A percentile compares a stretch with the other conserved stretches of the same genome.
phyloP scores from a whole-genome alignment of 805 yeast genomes.

The Cyberlindnera japonica region DNA sequence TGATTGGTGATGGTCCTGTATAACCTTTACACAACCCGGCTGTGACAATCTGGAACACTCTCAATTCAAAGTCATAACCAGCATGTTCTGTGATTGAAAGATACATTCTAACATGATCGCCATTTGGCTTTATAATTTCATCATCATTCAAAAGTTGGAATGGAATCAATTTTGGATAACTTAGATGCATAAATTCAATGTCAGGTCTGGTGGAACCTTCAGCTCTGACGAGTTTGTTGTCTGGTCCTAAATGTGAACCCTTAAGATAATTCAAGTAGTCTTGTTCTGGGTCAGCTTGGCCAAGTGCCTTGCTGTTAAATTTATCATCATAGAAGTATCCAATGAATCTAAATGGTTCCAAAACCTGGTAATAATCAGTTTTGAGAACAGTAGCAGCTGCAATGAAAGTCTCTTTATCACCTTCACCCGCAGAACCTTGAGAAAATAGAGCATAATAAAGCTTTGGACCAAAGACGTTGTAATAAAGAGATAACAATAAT shows the following conservation, averaged over 20 bases:
- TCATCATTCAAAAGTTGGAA: slow-evolving; percentile 26
- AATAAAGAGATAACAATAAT: slow-evolving; percentile 50
- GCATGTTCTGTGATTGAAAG: slow-evolving; percentile 21
- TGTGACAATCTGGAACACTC: slow-evolving; percentile 37
- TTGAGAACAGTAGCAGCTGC: slow-evolving; percentile 54
- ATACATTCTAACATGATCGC: slow-evolving; percentile 34
- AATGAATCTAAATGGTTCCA: slow-evolving; percentile 32
- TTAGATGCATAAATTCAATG: slow-evolving; percentile 51
- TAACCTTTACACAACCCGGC: slow-evolving; percentile 34
- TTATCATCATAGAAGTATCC: slow-evolving; percentile 29
- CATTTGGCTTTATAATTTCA: slow-evolving; percentile 25
- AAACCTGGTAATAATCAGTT: slow-evolving; percentile 45
- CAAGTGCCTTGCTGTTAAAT: slow-evolving; percentile 38
- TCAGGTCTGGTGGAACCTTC: slow-evolving; percentile 18
- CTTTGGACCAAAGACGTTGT: slow-evolving; percentile 61
- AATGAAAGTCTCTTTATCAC: slow-evolving; percentile 67
- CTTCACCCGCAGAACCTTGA: slow-evolving; percentile 70
- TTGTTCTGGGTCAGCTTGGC: slow-evolving; percentile 37
- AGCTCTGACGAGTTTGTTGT: slow-evolving; percentile 15
- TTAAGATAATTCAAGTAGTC: slow-evolving; percentile 27
- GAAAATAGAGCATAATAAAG: slow-evolving; percentile 56
- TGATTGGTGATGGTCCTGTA: slow-evolving; percentile 22
- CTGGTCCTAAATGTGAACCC: slow-evolving; percentile 19
- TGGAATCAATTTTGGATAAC: slow-evolving; percentile 51
- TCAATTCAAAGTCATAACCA: slow-evolving; percentile 38